Evolutionary conservation across 2,329 filamentous ascomycete species (phyloP), one percentile per base, ranked within the genome.

Genomic region (Fonsecaea monophora): DNA sequence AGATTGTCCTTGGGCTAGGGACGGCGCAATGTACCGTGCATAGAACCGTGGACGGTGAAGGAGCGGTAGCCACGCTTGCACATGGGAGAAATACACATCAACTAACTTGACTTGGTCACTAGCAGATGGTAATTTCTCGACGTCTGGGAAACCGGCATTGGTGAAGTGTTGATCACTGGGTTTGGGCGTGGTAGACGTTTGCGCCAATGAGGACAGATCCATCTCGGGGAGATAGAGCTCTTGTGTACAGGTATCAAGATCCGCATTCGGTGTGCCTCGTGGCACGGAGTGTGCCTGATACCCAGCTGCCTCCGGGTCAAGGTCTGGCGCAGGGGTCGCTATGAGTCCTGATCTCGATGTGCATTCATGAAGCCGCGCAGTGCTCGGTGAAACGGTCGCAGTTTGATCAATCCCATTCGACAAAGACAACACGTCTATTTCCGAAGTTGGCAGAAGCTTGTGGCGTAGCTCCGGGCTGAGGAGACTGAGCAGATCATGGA

Each of bases 1-100:
- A 8, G 63, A 34, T 56, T 67, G 42, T 3, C 65, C 65, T 2
- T 53, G 40, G 5, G 45, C 60, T 9, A 59, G 54, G n/a, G 63
- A 18, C n/a, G 45, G 53, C 13, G 18, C 6, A 21, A 63, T 48
- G 45, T 59, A 67, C 4, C 60, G 60, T 34, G 65, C 60, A 56
- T 67, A 61, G 34, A 96, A 97, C 60, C 94, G 88, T 68, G 90
- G 92, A 73, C 89, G 91, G 77, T 98, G 94, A 64, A 98, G 90
- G 84, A 98, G 91, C 15, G 95, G 93, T 62, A 91, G 75, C 0
- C 92, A 92, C 0, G 90, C 89, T 75, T 98, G 92, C 7, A 96
- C 85, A 78, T 95, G 97, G 65, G 93, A 89, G 75, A 98, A 98
- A 79, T 91, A 99, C 21, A 94, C 86, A 74, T 96, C 90, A 59